These are phyloP conservation scores for Pythium oligandrum DNA, from an alignment of 352 stramenopile species.

Conservation along the genomic window DNA sequence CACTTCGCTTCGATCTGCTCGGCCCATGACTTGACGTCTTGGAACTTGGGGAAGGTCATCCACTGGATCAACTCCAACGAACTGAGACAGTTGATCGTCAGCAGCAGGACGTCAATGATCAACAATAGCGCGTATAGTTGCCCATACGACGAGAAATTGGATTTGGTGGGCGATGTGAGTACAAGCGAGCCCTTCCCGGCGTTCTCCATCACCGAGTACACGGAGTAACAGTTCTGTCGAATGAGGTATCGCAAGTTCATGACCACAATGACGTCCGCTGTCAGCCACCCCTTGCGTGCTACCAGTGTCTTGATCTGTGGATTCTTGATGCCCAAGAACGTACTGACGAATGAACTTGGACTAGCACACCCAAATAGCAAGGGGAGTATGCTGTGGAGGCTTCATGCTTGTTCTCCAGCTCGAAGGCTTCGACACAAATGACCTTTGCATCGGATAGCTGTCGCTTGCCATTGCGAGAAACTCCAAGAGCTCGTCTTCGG, in stretches of 20 bases:
- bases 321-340: constrained; percentile 13
- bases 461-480: constrained; percentile 13
- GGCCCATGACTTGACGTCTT: constrained; percentile 11
- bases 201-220: constrained; percentile 2
- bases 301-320: not conserved
- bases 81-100: constrained; percentile 16
- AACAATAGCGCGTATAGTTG: constrained; percentile 15
- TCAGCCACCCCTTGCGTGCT: constrained; percentile 14
- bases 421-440: constrained; percentile 13
- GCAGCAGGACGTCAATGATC: constrained; percentile 14
- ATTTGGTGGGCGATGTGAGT: constrained; percentile 5
- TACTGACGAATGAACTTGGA: constrained; percentile 11
- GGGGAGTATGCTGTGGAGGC: not conserved
- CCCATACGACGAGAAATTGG: constrained; percentile 18
- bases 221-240: constrained; percentile 14
- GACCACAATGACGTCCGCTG: constrained; percentile 10
- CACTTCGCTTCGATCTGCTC: constrained; percentile 7
- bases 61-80: constrained; percentile 13
- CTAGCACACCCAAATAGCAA: constrained; percentile 16
- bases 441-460: constrained; percentile 6
- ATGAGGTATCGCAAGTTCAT: constrained; percentile 11
- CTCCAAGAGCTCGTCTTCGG: constrained; percentile 10
- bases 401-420: not conserved
- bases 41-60: constrained; percentile 17
- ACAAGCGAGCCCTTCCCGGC: not conserved